These are phyloP conservation scores for Verticillium isaacii DNA, from an alignment of 2,329 filamentous ascomycete genomes.

Conservation along the genomic window DNA sequence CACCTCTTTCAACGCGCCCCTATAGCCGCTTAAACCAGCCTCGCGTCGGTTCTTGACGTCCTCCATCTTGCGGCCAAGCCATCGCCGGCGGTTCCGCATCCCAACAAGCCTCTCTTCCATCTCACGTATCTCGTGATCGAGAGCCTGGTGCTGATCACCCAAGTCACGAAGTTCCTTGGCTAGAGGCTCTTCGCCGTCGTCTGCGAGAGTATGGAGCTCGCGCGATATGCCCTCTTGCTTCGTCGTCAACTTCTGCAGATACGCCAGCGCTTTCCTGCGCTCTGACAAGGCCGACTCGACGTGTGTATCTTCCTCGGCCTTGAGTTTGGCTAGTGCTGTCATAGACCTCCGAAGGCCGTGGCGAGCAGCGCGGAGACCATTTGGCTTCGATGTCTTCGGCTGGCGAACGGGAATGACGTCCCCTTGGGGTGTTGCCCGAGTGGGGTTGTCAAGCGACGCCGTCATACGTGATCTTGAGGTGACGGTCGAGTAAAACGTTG, in stretches of 20 bases:
- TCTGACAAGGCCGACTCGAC: conserved; percentile 52
- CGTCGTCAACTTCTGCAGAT: conserved; percentile 48
- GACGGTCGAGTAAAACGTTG: conserved; percentile 31
- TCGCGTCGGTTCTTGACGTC: conserved; percentile 63
- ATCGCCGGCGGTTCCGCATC: conserved; percentile 56
- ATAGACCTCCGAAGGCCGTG: conserved; percentile 60
- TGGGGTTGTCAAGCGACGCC: conserved; percentile 36
- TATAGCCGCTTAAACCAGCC: conserved; percentile 68
- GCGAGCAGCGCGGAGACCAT: conserved; percentile 59
- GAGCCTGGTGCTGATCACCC: conserved; percentile 42
- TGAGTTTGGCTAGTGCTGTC: conserved; percentile 58
- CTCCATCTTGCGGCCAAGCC: conserved; percentile 54
- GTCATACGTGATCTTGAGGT: conserved; percentile 34
- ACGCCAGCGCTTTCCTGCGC: conserved; percentile 52
- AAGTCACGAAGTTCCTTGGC: conserved; percentile 57
- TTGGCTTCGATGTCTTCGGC: conserved; percentile 41
- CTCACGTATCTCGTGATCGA: conserved; percentile 60
- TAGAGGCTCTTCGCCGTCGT: conserved; percentile 53
- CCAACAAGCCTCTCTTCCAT: conserved; percentile 60
- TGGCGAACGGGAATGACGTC: conserved; percentile 59
- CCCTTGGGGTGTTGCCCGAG: conserved; percentile 32
- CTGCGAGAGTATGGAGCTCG: conserved; percentile 51
- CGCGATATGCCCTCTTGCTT: conserved; percentile 43
- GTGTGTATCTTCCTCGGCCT: conserved; percentile 61
- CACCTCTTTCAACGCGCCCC: conserved; percentile 59